These are phyloP conservation scores for Mycosphaerelloides madeirae DNA, from an alignment of 2,329 filamentous ascomycete species.

Conservation along the genomic window DNA sequence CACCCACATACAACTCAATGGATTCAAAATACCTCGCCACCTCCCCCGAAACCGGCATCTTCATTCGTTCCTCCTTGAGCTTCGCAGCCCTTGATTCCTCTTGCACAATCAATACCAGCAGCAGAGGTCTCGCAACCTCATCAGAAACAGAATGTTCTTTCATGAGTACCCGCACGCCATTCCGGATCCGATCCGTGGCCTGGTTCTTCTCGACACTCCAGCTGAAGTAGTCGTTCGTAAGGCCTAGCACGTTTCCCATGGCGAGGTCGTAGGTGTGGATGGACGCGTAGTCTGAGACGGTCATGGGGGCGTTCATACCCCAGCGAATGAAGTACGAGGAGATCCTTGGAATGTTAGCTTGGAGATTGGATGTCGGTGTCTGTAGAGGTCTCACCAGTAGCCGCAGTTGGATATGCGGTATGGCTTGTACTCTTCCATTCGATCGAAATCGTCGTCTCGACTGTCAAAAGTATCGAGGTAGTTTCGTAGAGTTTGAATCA, in stretches of 20 bases:
- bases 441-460: too few species aligned
- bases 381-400: not conserved
- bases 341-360: not conserved
- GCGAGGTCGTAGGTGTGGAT: not conserved
- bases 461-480: too few species aligned
- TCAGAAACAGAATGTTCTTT: not conserved
- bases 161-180: slow-evolving; percentile 1
- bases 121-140: too few species aligned
- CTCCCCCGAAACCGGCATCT: too few species aligned
- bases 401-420: slow-evolving; percentile 1
- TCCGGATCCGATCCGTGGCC: not conserved
- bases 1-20: too few species aligned
- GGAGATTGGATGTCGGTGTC: not conserved
- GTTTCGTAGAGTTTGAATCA: too few species aligned
- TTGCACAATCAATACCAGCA: too few species aligned
- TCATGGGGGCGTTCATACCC: not conserved
- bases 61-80: too few species aligned
- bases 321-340: slow-evolving; percentile 1
- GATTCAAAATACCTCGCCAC: too few species aligned
- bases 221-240: slow-evolving; percentile 2
- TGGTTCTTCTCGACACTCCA: slow-evolving; percentile 2
- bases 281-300: not conserved
- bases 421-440: not conserved
- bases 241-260: slow-evolving; percentile 1
- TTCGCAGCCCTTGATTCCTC: too few species aligned